Evolutionary conservation across 148 eudicot species (phyloP).

Genomic region (Vaccinium macrocarpon): DNA sequence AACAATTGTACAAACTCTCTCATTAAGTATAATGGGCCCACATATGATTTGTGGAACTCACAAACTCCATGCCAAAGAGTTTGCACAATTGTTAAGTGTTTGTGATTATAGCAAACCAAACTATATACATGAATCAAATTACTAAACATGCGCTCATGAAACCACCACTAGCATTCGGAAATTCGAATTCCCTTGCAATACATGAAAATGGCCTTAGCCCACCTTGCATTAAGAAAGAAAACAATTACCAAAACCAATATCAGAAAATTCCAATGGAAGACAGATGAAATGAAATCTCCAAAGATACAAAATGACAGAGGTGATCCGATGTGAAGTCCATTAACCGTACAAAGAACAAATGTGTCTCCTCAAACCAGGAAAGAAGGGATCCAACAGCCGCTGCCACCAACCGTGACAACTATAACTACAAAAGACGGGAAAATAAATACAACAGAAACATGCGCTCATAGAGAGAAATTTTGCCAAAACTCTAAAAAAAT

Average conservation of each 20-base stretch:
- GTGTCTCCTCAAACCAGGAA: not conserved
- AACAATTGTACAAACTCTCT: too few species aligned
- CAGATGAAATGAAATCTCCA: not conserved
- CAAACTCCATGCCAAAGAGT: too few species aligned
- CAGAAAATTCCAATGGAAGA: not conserved
- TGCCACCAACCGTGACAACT: slow-evolving; percentile 12
- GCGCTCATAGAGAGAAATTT: not conserved
- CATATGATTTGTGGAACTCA: too few species aligned
- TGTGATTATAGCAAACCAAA: too few species aligned
- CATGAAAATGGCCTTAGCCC: not conserved
- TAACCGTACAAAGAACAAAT: not conserved
- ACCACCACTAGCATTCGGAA: not conserved
- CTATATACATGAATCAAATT: too few species aligned
- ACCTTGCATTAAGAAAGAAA: not conserved
- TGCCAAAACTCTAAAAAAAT: not conserved
- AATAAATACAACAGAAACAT: not conserved
- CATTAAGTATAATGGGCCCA: too few species aligned
- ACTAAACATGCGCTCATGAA: not conserved
- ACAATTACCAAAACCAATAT: not conserved
- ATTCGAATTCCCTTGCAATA: not conserved
- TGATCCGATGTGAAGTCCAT: not conserved
- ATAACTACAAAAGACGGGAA: not conserved
- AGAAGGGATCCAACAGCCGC: slow-evolving; percentile 9
- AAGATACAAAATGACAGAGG: not conserved
- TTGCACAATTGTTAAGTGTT: too few species aligned